These are phyloP conservation scores for Acorus gramineus DNA, from an alignment of 106 monocot species.

Conservation along the genomic window DNA sequence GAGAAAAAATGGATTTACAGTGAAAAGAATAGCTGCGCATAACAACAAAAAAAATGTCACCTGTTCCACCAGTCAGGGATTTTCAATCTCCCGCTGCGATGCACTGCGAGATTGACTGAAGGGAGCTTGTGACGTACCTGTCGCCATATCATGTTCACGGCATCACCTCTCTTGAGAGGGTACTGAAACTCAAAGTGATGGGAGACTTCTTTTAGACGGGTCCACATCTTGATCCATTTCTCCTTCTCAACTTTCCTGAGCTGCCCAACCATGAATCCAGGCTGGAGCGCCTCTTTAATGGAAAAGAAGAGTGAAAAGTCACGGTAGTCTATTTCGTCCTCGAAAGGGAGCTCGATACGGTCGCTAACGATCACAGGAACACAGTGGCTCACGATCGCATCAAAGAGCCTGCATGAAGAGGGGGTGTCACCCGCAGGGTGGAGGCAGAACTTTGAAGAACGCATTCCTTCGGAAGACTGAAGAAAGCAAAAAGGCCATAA, in stretches of 20 bases:
- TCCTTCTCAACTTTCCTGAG: constrained; percentile 53
- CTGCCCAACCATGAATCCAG: constrained; percentile 35
- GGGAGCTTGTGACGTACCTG: constrained; percentile 69
- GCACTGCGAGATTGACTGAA: constrained; percentile 46
- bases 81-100: constrained; percentile 59
- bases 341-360: constrained; percentile 90
- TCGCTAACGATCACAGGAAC: constrained; percentile 84
- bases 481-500: background rate
- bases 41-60: no score
- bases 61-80: constrained; percentile 86
- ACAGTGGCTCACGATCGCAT: constrained; percentile 90
- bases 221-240: constrained; percentile 72
- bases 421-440: constrained; percentile 96
- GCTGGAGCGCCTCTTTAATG: constrained; percentile 46
- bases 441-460: constrained; percentile 86
- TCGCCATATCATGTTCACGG: constrained; percentile 85
- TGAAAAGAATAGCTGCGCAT: no score
- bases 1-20: no score
- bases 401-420: constrained; percentile 93
- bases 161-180: constrained; percentile 63
- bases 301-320: constrained; percentile 85
- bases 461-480: constrained; percentile 83
- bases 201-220: constrained; percentile 56
- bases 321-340: constrained; percentile 69
- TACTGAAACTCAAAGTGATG: constrained; percentile 72